phyloP scores from a whole-genome alignment of 2,329 filamentous ascomycete species.

The Neonectria sp. region DNA sequence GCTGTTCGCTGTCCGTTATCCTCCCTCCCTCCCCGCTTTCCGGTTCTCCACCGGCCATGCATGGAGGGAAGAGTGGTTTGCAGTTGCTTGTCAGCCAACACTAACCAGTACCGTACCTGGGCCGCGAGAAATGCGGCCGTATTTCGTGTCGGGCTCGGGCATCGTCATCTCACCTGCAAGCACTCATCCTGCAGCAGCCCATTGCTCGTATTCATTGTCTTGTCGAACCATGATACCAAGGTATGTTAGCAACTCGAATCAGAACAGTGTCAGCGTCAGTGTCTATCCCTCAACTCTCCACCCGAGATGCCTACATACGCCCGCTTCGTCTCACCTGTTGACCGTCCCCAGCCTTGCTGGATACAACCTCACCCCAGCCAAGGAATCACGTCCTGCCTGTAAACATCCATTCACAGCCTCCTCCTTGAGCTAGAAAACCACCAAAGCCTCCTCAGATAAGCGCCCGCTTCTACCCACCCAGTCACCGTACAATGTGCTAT shows the following conservation, averaged over 20 bases:
- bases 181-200: constrained; percentile 28
- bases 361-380: constrained; percentile 1
- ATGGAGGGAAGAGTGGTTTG: background rate
- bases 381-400: background rate
- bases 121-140: constrained; percentile 20
- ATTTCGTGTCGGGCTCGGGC: constrained; percentile 8
- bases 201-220: constrained; percentile 21
- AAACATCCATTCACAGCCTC: constrained; percentile 20
- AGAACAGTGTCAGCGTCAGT: background rate
- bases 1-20: no score
- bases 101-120: background rate
- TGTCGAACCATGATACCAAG: constrained; percentile 15
- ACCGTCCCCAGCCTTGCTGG: constrained; percentile 13
- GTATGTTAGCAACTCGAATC: no score
- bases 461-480: constrained; percentile 10
- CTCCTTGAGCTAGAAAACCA: background rate
- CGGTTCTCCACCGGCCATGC: background rate
- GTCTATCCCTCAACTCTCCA: background rate
- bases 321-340: background rate
- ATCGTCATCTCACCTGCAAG: constrained; percentile 20
- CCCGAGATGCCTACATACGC: background rate
- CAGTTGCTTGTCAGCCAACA: background rate
- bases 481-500: background rate
- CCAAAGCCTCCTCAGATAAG: constrained; percentile 19
- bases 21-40: background rate